A percentile compares a stretch with the other conserved stretches of the same genome.
These are phyloP conservation scores for Thalassiosira oceanica DNA, from an alignment of 352 stramenopile genomes.

Conservation along the genomic window DNA sequence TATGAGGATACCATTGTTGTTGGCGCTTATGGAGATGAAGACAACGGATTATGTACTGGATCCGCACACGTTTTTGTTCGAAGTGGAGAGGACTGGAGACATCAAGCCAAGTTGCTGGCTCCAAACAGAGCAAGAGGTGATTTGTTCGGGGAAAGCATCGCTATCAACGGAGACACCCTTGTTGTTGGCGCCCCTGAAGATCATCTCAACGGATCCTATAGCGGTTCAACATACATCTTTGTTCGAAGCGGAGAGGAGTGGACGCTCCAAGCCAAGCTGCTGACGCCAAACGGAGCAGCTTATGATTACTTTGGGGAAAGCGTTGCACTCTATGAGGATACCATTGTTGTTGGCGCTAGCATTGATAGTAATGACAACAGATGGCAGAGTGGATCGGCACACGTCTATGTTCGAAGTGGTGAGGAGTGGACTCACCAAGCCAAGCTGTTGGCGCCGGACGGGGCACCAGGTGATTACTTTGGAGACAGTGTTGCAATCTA, in stretches of 20 bases:
- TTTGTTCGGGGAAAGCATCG: not conserved
- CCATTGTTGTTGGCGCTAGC: slow-evolving; percentile 1
- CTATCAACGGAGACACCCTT: not conserved
- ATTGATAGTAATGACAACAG: not conserved
- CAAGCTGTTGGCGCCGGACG: slow-evolving; percentile 1
- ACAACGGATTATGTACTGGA: no score
- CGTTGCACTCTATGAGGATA: not conserved
- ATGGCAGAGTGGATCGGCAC: not conserved
- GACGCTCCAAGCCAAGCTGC: not conserved
- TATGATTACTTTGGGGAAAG: not conserved
- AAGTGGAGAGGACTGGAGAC: no score
- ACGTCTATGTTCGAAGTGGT: slow-evolving; percentile 3
- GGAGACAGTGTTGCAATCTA: not conserved
- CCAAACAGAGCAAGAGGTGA: not conserved
- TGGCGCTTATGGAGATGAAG: no score
- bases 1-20: no score
- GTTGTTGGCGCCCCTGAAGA: slow-evolving; percentile 1
- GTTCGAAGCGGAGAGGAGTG: not conserved
- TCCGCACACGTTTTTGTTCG: no score
- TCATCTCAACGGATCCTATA: no score
- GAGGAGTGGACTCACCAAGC: slow-evolving; percentile 2
- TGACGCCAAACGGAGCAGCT: not conserved
- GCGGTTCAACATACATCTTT: not conserved
- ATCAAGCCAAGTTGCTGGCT: not conserved
- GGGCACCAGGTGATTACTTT: slow-evolving; percentile 1